Conservation (phyloP, 73 alveolate genomes). For the Blepharisma japonicum region DNA sequence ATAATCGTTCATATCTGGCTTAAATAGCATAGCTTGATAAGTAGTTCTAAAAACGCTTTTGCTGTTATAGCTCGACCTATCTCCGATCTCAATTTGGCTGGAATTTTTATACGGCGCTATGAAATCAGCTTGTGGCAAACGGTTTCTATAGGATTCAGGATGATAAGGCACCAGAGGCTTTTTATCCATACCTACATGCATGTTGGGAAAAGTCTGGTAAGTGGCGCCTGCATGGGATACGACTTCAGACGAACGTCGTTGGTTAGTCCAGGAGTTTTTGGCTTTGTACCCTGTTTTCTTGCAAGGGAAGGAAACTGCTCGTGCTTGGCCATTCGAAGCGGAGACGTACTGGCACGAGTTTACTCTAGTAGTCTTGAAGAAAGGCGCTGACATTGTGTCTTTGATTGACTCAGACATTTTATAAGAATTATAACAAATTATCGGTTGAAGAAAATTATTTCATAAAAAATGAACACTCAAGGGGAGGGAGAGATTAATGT, state of each 20-base stretch:
- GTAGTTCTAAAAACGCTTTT: conserved; percentile 48
- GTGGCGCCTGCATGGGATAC: conserved; percentile 39
- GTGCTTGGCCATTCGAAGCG: conserved; percentile 65
- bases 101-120: conserved; percentile 54
- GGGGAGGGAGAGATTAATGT: no score
- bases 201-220: conserved; percentile 32
- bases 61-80: conserved; percentile 42
- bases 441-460: no score
- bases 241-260: conserved; percentile 33
- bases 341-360: conserved; percentile 66
- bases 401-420: neutral
- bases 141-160: conserved; percentile 50
- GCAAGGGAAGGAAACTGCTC: conserved; percentile 64
- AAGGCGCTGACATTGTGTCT: conserved; percentile 38
- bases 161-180: conserved; percentile 66
- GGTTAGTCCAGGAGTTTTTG: conserved; percentile 19
- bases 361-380: conserved; percentile 60
- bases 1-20: conserved; percentile 46
- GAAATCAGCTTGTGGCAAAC: conserved; percentile 53
- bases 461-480: no score
- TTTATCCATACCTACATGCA: conserved; percentile 67
- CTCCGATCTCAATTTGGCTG: conserved; percentile 50
- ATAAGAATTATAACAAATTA: no score
- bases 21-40: conserved; percentile 26
- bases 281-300: conserved; percentile 42